Evolutionary conservation across 352 stramenopile genomes (phyloP), one percentile per base, ranked within the genome.

Genomic region (Globisporangium yorkense): DNA sequence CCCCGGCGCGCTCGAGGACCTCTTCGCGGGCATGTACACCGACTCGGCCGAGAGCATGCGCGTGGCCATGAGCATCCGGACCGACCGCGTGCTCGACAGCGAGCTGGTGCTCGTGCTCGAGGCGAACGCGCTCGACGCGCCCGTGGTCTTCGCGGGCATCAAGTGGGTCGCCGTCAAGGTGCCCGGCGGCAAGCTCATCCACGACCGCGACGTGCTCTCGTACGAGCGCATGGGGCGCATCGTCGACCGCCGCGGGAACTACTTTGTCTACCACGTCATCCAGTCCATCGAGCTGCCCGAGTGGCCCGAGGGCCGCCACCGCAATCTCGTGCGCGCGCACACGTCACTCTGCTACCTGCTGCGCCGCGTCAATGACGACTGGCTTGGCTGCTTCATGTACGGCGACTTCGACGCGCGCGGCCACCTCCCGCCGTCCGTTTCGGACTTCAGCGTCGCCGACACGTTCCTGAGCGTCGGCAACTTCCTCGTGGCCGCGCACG

Each of bases 181-280:
- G 8, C 66, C 76, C 1, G 57, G 55, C 10, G 57, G 57, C 3
- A 40, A 75, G 29, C 43, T 88, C 3, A 79, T 83, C 24, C 68
- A 79, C 45, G 75, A 87, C 65, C 75, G 78, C 8, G 78, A 88
- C 45, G 47, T 71, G 48, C 67, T 87, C 10, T 66, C 67, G 16
- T 88, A 81, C 64, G 73, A 85, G 46, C 75, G 76, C 20, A 80
- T 87, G 53, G 78, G 78, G 2, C 75, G 74, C 43, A 84, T 88
- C 49, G 74, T 88, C 18, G 74, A 88, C 55, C 65, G 61, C 49
- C 61, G 66, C 29, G 72, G 72, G 13, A 70, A 74, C 20, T 76
- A 78, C 57, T 88, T 88, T 65, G 74, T 74, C 33, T 88, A 88
- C 58, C 71, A 70, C 51, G 65, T 79, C 31, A 60, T 80, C 31